These are phyloP conservation scores for Nicotiana benthamiana DNA, from an alignment of 257 asterid genomes.

Conservation along the genomic window DNA sequence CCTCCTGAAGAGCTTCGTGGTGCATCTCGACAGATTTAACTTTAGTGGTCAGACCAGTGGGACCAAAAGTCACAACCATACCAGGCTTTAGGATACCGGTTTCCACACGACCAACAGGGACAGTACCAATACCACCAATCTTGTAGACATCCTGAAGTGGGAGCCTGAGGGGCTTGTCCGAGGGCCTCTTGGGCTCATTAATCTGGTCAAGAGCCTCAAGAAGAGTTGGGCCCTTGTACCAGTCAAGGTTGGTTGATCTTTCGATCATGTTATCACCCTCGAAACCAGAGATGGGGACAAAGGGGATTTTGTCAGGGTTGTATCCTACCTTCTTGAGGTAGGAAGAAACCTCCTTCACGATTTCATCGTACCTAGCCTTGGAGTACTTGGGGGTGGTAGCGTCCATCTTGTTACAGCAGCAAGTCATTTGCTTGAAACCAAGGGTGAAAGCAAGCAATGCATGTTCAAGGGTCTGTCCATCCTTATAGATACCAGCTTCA, in stretches of 20 bases:
- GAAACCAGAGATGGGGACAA: conserved; percentile 64
- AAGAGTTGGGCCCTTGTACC: conserved; percentile 89
- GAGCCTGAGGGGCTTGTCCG: conserved; percentile 80
- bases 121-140: conserved; percentile 86
- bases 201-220: conserved; percentile 67
- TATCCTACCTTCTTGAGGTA: conserved; percentile 82
- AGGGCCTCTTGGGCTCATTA: conserved; percentile 67
- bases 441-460: conserved; percentile 78
- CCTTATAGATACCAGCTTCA: conserved; percentile 85
- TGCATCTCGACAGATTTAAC: conserved; percentile 88
- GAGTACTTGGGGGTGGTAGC: conserved; percentile 84
- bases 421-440: conserved; percentile 74
- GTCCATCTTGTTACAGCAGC: conserved; percentile 90
- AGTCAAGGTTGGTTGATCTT: conserved; percentile 72
- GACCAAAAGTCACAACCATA: conserved; percentile 68
- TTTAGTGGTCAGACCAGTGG: conserved; percentile 68
- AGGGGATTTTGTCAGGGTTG: conserved; percentile 68
- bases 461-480: conserved; percentile 86
- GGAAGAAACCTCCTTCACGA: conserved; percentile 67
- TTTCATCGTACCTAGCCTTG: conserved; percentile 68
- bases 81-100: conserved; percentile 63
- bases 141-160: conserved; percentile 89
- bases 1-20: conserved; percentile 62
- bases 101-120: conserved; percentile 72
- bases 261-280: conserved; percentile 73